Evolutionary conservation across 805 yeast genomes (phyloP), one percentile per base, ranked within the genome.

Genomic region (Saccharomycopsis guyanensis): DNA sequence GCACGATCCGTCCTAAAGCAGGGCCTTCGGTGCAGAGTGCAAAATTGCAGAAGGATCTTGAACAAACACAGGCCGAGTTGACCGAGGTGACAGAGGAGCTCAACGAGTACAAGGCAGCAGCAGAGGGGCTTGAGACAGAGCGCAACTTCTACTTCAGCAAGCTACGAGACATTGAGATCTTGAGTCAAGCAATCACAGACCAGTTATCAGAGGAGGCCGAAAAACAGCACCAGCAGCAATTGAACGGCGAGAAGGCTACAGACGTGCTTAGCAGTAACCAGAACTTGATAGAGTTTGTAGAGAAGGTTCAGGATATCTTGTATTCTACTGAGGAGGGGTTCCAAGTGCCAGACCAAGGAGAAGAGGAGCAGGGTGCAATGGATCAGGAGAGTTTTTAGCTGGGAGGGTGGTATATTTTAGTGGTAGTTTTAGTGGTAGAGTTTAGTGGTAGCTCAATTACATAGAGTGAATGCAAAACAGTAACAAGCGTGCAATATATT

Each of bases 91-190:
- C 63, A n/a, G 66, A 69, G 3, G 87, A 85, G 53, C 55, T 77
- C 16, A 69, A 68, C 13, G 86, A 81, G 52, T 72, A 73, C 53
- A 72, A 71, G 49, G 68, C 74, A 19, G 76, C 81, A 12, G 73
- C 81, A 18, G 84, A 80, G 41, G 76, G 80, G 12, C 66, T 86
- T 42, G 86, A 82, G 57, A 75, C 84, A 1, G 97, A 93, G 61
- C 76, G 97, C 52, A 84, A 86, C 61, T 87, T 91, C 58, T 93
- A 93, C 62, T 91, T 86, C 65, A 80, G 83, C 57, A 93, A 91
- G 64, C 68, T 93, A 44, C 73, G 96, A 53, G 95, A 86, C 49
- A 85, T 93, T 46, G 98, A 93, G 63, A 77, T 86, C 23, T 65
- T 89, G 40, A 75, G 82, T 22, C 87, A 83, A 57, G 74, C 80